phyloP scores from a whole-genome alignment of 306 rosid genomes.

The Calophaca sinica region DNA sequence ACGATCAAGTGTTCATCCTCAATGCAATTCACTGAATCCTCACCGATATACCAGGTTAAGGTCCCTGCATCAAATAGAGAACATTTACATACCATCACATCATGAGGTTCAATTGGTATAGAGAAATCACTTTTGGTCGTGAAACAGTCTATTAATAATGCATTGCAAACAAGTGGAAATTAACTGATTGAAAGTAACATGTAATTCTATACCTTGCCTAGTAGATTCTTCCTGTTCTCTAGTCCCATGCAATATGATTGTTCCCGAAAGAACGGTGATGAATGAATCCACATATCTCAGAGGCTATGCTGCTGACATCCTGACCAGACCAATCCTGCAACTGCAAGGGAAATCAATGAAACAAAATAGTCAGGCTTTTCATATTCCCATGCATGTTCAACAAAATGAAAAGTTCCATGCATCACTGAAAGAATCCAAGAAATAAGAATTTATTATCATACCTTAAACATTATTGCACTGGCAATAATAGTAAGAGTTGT shows the following conservation, averaged over 20 bases:
- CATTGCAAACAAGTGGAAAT: slow-evolving; percentile 30
- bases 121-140: slow-evolving; percentile 5
- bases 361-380: slow-evolving; percentile 31
- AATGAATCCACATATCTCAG: slow-evolving; percentile 90
- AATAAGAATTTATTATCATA: too few relatives aligned
- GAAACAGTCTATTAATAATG: slow-evolving; percentile 22
- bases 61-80: slow-evolving; percentile 56
- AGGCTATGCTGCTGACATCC: slow-evolving; percentile 74
- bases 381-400: slow-evolving; percentile 13
- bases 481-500: too few relatives aligned
- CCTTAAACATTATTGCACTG: too few relatives aligned
- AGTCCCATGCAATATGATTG: slow-evolving; percentile 79
- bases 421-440: slow-evolving; percentile 36
- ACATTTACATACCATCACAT: slow-evolving; percentile 2
- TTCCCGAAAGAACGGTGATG: slow-evolving; percentile 75
- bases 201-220: slow-evolving; percentile 63
- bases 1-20: slow-evolving; percentile 66
- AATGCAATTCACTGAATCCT: slow-evolving; percentile 66
- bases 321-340: slow-evolving; percentile 99
- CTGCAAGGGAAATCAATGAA: slow-evolving; percentile 53
- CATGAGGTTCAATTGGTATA: slow-evolving; percentile 12
- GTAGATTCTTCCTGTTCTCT: slow-evolving; percentile 76
- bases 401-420: slow-evolving; percentile 19
- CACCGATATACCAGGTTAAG: slow-evolving; percentile 66
- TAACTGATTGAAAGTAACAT: slow-evolving; percentile 30